Evolutionary conservation across 768 basidiomycete genomes (phyloP).

Genomic region (Suillus alpinus): DNA sequence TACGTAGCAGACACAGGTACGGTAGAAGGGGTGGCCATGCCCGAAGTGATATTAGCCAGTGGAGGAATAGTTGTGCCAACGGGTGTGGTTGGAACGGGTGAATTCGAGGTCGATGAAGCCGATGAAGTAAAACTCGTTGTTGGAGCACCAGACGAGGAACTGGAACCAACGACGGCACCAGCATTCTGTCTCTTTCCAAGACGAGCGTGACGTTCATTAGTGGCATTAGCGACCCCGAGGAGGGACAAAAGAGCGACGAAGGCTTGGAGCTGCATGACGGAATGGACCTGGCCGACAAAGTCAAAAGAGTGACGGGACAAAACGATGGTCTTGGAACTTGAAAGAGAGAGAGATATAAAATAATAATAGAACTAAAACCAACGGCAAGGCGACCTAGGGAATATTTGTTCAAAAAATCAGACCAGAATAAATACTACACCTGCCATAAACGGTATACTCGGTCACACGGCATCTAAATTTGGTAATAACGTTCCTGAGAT

Average conservation of each 20-base stretch:
- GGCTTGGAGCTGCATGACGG: slow-evolving; percentile 43
- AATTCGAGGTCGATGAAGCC: slow-evolving; percentile 13
- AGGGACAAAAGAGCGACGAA: slow-evolving; percentile 46
- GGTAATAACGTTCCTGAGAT: not conserved
- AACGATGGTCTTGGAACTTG: not conserved
- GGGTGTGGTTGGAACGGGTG: slow-evolving; percentile 24
- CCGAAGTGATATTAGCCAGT: slow-evolving; percentile 55
- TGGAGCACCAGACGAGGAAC: slow-evolving; percentile 1
- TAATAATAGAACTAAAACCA: not conserved
- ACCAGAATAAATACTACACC: not conserved
- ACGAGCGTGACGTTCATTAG: slow-evolving; percentile 34
- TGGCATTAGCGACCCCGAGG: slow-evolving; percentile 36
- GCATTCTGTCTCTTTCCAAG: slow-evolving; percentile 37
- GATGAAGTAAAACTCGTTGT: not conserved
- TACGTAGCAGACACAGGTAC: slow-evolving; percentile 52
- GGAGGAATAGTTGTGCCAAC: slow-evolving; percentile 53
- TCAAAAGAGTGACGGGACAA: slow-evolving; percentile 10
- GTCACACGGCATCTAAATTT: not conserved
- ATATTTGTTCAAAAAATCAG: not conserved
- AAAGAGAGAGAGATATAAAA: not conserved
- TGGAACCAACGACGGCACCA: slow-evolving; percentile 5
- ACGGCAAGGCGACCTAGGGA: not conserved
- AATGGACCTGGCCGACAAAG: slow-evolving; percentile 6
- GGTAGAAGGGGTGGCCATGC: slow-evolving; percentile 56
- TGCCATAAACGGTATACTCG: not conserved